A percentile compares a stretch with the other conserved stretches of the same genome.
Conservation (phyloP, 139 green algal genomes). For the Mesotaenium endlicherianum region DNA sequence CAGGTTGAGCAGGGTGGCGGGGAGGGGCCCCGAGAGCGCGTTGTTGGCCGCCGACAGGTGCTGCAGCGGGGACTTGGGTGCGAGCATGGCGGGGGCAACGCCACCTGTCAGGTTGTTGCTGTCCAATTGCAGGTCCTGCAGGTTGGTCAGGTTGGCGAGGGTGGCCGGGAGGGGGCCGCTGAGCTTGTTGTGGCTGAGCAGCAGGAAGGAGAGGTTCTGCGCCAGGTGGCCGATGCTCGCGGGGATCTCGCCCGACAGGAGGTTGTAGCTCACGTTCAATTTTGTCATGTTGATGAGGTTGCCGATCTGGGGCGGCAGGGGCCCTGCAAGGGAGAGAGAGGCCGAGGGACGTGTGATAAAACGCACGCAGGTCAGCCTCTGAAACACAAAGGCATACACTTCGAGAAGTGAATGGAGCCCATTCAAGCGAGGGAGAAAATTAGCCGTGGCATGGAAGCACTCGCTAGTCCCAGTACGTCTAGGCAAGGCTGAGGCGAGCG, state of each 20-base stretch:
- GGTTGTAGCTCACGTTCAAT: not conserved
- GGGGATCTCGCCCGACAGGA: not conserved
- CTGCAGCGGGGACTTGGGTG: not conserved
- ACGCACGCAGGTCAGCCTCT: too few species aligned
- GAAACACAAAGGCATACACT: too few species aligned
- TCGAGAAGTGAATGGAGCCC: too few species aligned
- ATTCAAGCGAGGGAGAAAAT: too few species aligned
- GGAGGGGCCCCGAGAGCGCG: not conserved
- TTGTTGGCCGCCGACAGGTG: slow-evolving; percentile 5
- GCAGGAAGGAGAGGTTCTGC: not conserved
- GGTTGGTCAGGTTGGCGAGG: not conserved
- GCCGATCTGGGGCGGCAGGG: too few species aligned
- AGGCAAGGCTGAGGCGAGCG: too few species aligned
- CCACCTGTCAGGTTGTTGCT: not conserved
- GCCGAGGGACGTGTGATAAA: too few species aligned
- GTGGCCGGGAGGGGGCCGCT: not conserved
- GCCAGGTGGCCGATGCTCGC: not conserved
- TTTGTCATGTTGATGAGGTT: too few species aligned
- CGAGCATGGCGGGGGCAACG: too few species aligned
- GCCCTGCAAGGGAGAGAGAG: too few species aligned
- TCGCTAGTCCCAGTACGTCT: too few species aligned
- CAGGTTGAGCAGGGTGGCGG: not conserved
- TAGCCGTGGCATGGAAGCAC: too few species aligned
- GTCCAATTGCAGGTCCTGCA: not conserved
- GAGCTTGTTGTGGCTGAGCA: not conserved